These are phyloP conservation scores for Paecilomyces sp. DNA, from an alignment of 2,329 filamentous ascomycete species.

Conservation along the genomic window DNA sequence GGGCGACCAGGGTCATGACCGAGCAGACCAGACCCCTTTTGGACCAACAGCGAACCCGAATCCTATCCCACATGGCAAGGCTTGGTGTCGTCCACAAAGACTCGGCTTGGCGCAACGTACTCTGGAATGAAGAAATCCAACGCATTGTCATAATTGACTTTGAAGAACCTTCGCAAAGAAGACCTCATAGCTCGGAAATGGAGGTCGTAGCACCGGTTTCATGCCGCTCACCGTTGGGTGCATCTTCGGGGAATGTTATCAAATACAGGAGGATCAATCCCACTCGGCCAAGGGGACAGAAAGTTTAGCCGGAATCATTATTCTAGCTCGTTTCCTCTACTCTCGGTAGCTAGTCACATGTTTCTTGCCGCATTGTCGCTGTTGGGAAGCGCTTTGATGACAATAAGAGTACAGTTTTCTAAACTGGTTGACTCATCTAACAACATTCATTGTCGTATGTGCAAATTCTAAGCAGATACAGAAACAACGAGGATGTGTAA, in stretches of 20 bases:
- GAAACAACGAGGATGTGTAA: too few species aligned
- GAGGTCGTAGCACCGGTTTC: background rate
- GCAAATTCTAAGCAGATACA: too few species aligned
- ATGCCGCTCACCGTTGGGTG: background rate
- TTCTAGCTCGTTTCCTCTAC: too few species aligned
- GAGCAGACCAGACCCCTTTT: conserved; percentile 10
- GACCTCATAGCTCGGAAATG: background rate
- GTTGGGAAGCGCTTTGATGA: too few species aligned
- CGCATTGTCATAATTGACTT: conserved; percentile 17
- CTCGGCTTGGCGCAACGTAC: conserved; percentile 17
- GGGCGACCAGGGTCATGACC: conserved; percentile 10
- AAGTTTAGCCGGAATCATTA: too few species aligned
- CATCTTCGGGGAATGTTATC: background rate
- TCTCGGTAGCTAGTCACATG: too few species aligned
- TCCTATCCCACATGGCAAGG: conserved; percentile 8
- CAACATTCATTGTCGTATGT: too few species aligned
- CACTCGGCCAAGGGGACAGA: too few species aligned
- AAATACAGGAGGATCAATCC: too few species aligned
- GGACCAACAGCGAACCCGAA: conserved; percentile 8
- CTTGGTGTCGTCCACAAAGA: conserved; percentile 12
- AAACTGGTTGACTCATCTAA: too few species aligned
- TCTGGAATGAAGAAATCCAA: conserved; percentile 12
- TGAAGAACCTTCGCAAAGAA: conserved; percentile 4
- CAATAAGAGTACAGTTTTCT: too few species aligned
- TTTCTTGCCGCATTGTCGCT: too few species aligned